A percentile compares a stretch with the other conserved stretches of the same genome.
These are phyloP conservation scores for Tulasnella sp. DNA, from an alignment of 768 basidiomycete species.

Conservation along the genomic window DNA sequence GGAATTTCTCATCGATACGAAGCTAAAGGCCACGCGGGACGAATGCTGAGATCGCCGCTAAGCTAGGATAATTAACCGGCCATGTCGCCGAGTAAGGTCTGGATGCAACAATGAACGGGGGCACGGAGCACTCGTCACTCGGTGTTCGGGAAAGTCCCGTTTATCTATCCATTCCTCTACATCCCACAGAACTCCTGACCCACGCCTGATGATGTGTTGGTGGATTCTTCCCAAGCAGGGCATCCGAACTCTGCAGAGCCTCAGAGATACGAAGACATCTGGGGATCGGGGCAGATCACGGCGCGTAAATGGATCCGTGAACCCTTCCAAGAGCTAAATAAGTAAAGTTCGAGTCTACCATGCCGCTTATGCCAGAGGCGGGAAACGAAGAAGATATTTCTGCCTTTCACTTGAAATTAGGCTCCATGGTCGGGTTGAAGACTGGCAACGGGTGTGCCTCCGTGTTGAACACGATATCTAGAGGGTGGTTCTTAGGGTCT, in stretches of 20 bases:
- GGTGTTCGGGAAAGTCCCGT: no score
- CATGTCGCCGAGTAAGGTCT: neutral
- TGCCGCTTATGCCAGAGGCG: neutral
- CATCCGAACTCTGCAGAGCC: neutral
- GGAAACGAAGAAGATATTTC: neutral
- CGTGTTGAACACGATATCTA: slow-evolving; percentile 89
- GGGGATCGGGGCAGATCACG: no score
- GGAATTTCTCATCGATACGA: neutral
- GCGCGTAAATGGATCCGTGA: neutral
- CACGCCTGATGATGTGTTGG: no score
- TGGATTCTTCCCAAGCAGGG: neutral
- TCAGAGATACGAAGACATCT: neutral
- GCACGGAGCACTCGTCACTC: no score
- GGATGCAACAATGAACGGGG: no score
- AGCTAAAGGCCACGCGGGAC: neutral
- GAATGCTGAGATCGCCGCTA: neutral
- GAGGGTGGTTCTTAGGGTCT: slow-evolving; percentile 28
- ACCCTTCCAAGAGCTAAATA: neutral
- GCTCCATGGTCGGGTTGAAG: slow-evolving; percentile 46
- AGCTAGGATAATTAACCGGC: neutral
- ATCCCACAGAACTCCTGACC: no score
- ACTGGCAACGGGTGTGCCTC: slow-evolving; percentile 78
- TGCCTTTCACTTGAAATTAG: neutral
- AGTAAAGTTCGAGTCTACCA: neutral
- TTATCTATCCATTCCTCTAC: no score